Conservation (phyloP, 2,329 filamentous ascomycete genomes). For the Clonostachys sp. region DNA sequence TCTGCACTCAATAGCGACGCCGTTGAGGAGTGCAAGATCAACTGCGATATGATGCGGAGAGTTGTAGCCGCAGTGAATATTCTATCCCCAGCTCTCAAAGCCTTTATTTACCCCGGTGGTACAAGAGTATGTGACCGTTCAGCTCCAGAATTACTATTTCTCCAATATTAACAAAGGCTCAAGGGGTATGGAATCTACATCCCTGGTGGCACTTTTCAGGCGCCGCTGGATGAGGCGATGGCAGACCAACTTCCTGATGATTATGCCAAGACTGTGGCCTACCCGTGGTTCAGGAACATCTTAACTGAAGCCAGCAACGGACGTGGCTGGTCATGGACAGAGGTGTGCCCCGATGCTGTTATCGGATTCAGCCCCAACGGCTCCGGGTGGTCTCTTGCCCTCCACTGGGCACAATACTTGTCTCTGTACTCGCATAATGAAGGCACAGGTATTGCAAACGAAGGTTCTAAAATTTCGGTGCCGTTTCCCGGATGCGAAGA, state of each 20-base stretch:
- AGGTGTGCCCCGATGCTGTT: conserved; percentile 29
- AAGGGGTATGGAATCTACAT: conserved; percentile 32
- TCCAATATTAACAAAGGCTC: conserved; percentile 1
- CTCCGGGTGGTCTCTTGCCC: conserved; percentile 24
- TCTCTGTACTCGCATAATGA: conserved; percentile 24
- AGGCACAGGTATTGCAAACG: not conserved
- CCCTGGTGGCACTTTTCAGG: conserved; percentile 20
- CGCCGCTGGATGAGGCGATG: conserved; percentile 24
- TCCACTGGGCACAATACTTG: conserved; percentile 33
- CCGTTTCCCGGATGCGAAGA: conserved; percentile 20
- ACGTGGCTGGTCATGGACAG: conserved; percentile 26
- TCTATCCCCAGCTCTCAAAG: conserved; percentile 15
- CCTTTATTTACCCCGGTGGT: conserved; percentile 24
- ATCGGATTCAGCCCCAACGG: conserved; percentile 32
- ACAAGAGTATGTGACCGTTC: conserved; percentile 16
- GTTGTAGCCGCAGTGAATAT: conserved; percentile 15
- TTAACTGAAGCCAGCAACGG: conserved; percentile 19
- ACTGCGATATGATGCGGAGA: conserved; percentile 22
- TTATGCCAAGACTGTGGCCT: conserved; percentile 26
- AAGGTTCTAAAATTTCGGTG: conserved; percentile 7
- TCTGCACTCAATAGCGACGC: not conserved
- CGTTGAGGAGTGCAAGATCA: conserved; percentile 17
- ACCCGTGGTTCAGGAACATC: conserved; percentile 22
- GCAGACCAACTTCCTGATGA: conserved; percentile 20
- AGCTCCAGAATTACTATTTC: too few relatives aligned